Base-by-base conservation (phyloP, 805 yeast genomes). In the Myxozyma sirexii region DNA sequence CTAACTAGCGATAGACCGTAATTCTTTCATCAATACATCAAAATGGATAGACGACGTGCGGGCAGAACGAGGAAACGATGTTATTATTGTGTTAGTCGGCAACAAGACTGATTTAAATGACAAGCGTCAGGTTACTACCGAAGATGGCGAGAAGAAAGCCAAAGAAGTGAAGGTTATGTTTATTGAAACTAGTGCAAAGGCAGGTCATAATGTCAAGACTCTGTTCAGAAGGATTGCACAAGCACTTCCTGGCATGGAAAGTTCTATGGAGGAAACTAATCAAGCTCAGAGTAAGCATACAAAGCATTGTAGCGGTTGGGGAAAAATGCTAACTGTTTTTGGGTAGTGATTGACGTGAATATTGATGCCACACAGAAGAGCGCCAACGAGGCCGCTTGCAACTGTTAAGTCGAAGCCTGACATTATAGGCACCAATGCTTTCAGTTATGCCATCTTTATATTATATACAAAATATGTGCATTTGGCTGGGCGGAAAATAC, bases 1-100 rank as follows among this genome's bases (percentile, higher is more conserved):
- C 43, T 37, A 37, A 48, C 33, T 48, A 37, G n/a, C 3, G 24
- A 13, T 21, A 69, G 73, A 71, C 54, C 76, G 77, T 39, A 88
- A 88, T 69, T 84, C 96, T 19, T 93, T 93, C 75, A 87, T 86
- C 60, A 86, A 87, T 67, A 84, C 94, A 66, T 84, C 84, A 67
- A 88, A 89, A 73, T 94, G 99, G 99, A 85, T 90, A 65, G 94
- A 89, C 68, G 97, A 93, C 72, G 97, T 94, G 5, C 87, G 88
- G 71, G 86, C 90, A 63, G 99, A 93, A 76, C 82, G 98, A 65
- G 97, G 97, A 10, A 80, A 80, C 33, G 90, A 91, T 71, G 98
- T 93, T 33, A 85, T 93, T 64, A 80, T 94, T 44, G 94, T 91
- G 54, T 76, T 93, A 46, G 97, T 93, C 38, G 99, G 98, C 23